Conservation (phyloP, 257 asterid species). For the Nicotiana knightiana region DNA sequence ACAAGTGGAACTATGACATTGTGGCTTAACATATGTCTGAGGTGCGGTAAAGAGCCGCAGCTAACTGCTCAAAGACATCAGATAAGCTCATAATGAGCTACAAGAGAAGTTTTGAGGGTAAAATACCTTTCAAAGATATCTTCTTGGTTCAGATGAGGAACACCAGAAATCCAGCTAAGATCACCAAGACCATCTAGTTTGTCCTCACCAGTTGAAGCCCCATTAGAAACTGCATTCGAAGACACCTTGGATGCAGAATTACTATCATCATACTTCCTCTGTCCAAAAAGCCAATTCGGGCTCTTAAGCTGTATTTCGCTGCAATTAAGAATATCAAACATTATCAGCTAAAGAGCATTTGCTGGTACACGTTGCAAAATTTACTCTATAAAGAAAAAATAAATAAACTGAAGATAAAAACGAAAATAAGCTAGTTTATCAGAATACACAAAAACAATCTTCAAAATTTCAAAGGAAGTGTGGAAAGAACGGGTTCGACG, state of each 20-base stretch:
- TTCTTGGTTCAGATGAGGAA: slow-evolving; percentile 61
- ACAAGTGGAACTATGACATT: background rate
- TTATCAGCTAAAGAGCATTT: background rate
- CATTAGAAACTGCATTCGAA: slow-evolving; percentile 39
- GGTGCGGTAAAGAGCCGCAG: too few species aligned
- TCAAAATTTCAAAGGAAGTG: background rate
- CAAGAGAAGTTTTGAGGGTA: background rate
- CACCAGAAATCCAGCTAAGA: slow-evolving; percentile 66
- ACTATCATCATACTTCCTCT: slow-evolving; percentile 71
- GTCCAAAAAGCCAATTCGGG: slow-evolving; percentile 98
- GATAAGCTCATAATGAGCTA: background rate
- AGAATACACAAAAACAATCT: background rate
- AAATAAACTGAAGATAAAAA: background rate
- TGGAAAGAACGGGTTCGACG: background rate
- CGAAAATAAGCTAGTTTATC: background rate
- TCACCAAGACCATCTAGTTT: slow-evolving; percentile 44
- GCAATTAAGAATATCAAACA: slow-evolving; percentile 19
- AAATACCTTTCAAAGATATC: slow-evolving; percentile 74
- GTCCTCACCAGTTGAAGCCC: slow-evolving; percentile 42
- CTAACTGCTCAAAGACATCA: too few species aligned
- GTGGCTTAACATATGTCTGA: too few species aligned
- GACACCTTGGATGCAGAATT: slow-evolving; percentile 45
- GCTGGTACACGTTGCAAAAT: background rate
- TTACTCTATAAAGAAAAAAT: background rate
- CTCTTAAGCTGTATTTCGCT: slow-evolving; percentile 95